Base-by-base conservation (phyloP, 495 filamentous ascomycete genomes). In the Xylaria scruposa region DNA sequence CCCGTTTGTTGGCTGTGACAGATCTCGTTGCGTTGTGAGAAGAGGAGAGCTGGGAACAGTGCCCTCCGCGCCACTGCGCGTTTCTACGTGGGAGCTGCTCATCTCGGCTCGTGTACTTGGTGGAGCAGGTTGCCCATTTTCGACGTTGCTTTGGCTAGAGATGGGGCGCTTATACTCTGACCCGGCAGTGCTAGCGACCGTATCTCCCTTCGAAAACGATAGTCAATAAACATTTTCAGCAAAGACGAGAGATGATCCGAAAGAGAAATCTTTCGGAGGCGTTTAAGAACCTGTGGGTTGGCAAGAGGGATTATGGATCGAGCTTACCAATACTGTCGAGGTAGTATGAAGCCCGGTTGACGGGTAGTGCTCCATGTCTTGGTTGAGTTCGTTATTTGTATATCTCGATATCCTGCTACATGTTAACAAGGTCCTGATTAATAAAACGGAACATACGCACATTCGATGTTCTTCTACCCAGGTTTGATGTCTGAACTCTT, bases 401-500 rank as follows among this genome's bases (percentile, higher is more conserved):
- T 87, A 87, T 13, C 82, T 84, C n/a, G 81, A 81, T 70, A 88
- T 83, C 83, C 85, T 87, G 65, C 7, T 15, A 21, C 31, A 42
- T 59, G 62, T 71, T 67, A 71, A 31, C 47, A 53, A 36, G 26
- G 71, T 70, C 26, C 21, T 2, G 21, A 24, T 33, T 33, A n/a
- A 21, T 17, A 21, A n/a, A 46, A 26, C 6, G 59, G 33, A 76
- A 51, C 1, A 60, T 70, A 81, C 90, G 83, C 79, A 97, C 96
- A 98, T 92, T 68, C 88, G 86, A 67, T 93, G 82, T 82, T 98
- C 95, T 77, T 94, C 90, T 51, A 90, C 78, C 75, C 94, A 83
- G 2, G 95, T 98, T 71, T 95, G 89, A 73, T 98, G 88, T 46
- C 97, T 87, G 77, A 94, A 99, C 62, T 91, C 91, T 80, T 96